Percentiles rank a stretch among this genome's conserved stretches.
Conservation (phyloP, 805 yeast genomes). For the Teunomyces gatunensis region DNA sequence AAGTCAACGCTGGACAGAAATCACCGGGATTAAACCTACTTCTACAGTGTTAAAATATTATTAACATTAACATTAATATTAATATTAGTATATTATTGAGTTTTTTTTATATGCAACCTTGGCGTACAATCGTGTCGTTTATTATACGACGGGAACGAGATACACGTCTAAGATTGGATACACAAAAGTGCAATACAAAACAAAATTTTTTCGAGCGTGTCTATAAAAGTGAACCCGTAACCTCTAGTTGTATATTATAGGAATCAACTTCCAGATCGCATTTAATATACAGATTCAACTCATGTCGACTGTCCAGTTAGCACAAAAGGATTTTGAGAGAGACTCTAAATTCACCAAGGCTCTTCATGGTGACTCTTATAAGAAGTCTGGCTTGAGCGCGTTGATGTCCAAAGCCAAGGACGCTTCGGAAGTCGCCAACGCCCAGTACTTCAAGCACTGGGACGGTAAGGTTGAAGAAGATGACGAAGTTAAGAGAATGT, state of each 20-base stretch:
- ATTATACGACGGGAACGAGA: slow-evolving; percentile 3
- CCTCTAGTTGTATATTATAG: not conserved
- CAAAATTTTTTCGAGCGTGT: slow-evolving; percentile 1
- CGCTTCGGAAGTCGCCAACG: slow-evolving; percentile 77
- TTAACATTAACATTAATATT: too few relatives aligned
- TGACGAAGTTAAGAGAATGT: slow-evolving; percentile 71
- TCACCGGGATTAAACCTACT: not conserved
- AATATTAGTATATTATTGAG: not conserved
- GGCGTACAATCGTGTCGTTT: not conserved
- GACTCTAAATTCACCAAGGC: slow-evolving; percentile 79
- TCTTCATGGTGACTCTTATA: slow-evolving; percentile 76
- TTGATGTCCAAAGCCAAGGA: slow-evolving; percentile 70
- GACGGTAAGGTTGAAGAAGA: slow-evolving; percentile 79
- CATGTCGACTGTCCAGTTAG: slow-evolving; percentile 9
- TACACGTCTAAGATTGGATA: not conserved
- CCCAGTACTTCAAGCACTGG: slow-evolving; percentile 96
- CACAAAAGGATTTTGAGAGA: slow-evolving; percentile 50
- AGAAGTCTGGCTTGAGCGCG: slow-evolving; percentile 72
- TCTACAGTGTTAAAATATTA: not conserved
- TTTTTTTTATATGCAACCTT: not conserved
- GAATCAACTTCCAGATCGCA: not conserved
- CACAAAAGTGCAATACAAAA: slow-evolving; percentile 1
- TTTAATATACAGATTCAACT: slow-evolving; percentile 7
- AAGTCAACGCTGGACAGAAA: too few relatives aligned
- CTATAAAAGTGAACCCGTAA: slow-evolving; percentile 3